Conservation (phyloP, 495 filamentous ascomycete genomes). For the Tetracladium marchalianum region DNA sequence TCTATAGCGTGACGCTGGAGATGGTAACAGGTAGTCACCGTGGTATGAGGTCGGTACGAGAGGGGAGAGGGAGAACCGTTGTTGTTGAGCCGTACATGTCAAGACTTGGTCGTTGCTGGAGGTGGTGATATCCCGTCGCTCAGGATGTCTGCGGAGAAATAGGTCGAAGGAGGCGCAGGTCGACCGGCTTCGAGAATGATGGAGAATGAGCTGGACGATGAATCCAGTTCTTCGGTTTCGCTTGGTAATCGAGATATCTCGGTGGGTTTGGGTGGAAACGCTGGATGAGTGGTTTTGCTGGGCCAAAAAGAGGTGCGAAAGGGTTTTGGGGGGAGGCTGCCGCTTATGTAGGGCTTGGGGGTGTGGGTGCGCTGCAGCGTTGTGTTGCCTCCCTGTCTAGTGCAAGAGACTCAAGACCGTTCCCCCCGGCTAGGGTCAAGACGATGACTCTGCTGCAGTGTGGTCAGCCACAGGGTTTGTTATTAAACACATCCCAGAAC, state of each 20-base stretch:
- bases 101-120: slow-evolving; percentile 15
- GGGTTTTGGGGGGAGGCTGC: background rate
- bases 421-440: no score
- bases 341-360: no score
- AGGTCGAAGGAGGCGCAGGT: slow-evolving; percentile 8
- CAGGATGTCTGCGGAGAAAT: slow-evolving; percentile 5
- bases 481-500: no score
- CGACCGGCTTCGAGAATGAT: slow-evolving; percentile 15
- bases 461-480: no score
- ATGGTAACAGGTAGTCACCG: slow-evolving; percentile 23
- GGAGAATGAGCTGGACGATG: slow-evolving; percentile 16
- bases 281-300: background rate
- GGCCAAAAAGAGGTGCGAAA: background rate
- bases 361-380: no score
- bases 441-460: no score
- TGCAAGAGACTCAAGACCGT: no score
- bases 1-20: slow-evolving; percentile 13
- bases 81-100: slow-evolving; percentile 25
- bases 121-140: slow-evolving; percentile 2
- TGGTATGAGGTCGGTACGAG: slow-evolving; percentile 25
- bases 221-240: slow-evolving; percentile 7
- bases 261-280: background rate
- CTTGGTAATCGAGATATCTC: slow-evolving; percentile 15
- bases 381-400: no score
- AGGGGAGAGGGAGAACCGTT: slow-evolving; percentile 17